Evolutionary conservation across 2,329 filamentous ascomycete genomes (phyloP).

Genomic region (Cercospora sesami): DNA sequence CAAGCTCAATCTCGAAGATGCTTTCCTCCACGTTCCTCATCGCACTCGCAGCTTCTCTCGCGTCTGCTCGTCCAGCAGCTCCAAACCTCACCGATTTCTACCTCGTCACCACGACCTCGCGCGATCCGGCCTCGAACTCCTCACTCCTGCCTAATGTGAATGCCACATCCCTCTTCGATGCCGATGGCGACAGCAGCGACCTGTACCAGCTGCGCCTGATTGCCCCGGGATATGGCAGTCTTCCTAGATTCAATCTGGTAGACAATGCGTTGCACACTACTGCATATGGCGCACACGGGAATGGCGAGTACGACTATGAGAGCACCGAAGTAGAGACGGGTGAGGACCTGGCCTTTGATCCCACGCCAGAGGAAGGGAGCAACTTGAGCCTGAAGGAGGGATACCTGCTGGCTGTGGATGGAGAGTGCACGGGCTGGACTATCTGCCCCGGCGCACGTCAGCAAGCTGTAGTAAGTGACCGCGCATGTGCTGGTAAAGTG

Average conservation of each 20-base stretch:
- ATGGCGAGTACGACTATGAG: constrained; percentile 37
- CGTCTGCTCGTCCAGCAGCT: constrained; percentile 7
- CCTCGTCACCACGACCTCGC: constrained; percentile 44
- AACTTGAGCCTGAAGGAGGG: constrained; percentile 41
- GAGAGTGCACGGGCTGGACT: constrained; percentile 42
- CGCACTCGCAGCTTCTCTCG: constrained; percentile 19
- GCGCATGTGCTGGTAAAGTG: not conserved
- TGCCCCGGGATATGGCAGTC: constrained; percentile 41
- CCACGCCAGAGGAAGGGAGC: constrained; percentile 35
- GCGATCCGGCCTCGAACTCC: constrained; percentile 32
- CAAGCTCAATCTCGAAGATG: constrained; percentile 9
- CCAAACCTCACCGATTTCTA: constrained; percentile 37
- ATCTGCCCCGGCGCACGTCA: constrained; percentile 40
- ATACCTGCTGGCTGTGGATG: constrained; percentile 43
- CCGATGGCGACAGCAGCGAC: constrained; percentile 36
- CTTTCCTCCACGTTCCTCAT: constrained; percentile 8
- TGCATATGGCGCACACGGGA: constrained; percentile 28
- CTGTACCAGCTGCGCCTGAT: constrained; percentile 43
- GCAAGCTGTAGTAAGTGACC: constrained; percentile 38
- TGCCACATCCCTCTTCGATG: constrained; percentile 44
- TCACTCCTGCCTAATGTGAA: constrained; percentile 40
- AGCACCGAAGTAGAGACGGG: constrained; percentile 35
- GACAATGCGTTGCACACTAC: constrained; percentile 39
- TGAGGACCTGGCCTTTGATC: constrained; percentile 38
- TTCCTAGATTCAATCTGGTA: constrained; percentile 44